phyloP scores from a whole-genome alignment of 108 stramenopile genomes.

The Epithemia pelagica region DNA sequence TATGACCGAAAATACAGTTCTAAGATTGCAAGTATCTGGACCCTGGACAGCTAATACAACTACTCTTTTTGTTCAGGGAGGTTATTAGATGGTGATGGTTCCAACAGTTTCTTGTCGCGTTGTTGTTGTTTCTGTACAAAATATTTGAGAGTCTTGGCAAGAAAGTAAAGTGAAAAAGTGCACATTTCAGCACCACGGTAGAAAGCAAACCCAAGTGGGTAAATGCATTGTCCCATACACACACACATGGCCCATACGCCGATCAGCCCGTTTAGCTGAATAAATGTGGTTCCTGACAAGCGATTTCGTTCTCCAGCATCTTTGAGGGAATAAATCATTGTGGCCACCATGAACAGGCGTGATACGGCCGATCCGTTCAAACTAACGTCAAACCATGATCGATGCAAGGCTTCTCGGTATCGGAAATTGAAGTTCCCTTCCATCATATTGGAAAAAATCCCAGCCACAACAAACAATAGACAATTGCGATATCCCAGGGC shows the following conservation, averaged over 20 bases:
- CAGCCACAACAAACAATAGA: slow-evolving; percentile 7
- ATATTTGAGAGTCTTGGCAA: slow-evolving; percentile 11
- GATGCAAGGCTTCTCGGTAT: slow-evolving; percentile 1
- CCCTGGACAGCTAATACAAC: no score
- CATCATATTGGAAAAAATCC: slow-evolving; percentile 10
- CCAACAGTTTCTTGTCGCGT: neutral
- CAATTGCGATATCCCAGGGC: slow-evolving; percentile 12
- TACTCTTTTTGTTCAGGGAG: neutral
- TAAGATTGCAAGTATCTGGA: no score
- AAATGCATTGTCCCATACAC: slow-evolving; percentile 9
- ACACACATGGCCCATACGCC: slow-evolving; percentile 11
- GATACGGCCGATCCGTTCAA: slow-evolving; percentile 16
- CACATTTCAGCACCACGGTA: slow-evolving; percentile 7
- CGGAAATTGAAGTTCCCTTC: slow-evolving; percentile 12
- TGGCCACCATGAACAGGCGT: slow-evolving; percentile 35
- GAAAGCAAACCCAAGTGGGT: slow-evolving; percentile 6
- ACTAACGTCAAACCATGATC: slow-evolving; percentile 10
- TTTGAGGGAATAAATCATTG: slow-evolving; percentile 47
- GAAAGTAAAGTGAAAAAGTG: slow-evolving; percentile 7
- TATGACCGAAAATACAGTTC: no score
- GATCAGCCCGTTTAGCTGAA: slow-evolving; percentile 48
- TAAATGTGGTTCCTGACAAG: slow-evolving; percentile 56
- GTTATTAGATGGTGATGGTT: neutral
- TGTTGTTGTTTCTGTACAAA: neutral
- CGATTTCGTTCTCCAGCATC: slow-evolving; percentile 64